A percentile compares a stretch with the other conserved stretches of the same genome.
Conservation (phyloP, 805 yeast species). For the Candida silvicultrix region DNA sequence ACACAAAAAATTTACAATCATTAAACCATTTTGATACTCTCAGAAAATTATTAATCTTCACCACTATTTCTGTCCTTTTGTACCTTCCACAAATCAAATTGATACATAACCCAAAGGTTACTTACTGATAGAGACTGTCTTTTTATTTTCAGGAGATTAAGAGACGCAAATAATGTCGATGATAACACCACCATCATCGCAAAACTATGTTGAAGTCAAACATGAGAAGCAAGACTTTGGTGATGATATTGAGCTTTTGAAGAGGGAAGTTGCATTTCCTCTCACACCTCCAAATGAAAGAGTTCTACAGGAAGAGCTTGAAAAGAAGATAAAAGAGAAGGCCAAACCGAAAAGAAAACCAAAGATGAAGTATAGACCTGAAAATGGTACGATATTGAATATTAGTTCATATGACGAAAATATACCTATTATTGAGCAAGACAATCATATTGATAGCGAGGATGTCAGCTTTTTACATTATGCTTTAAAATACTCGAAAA, state of each 20-base stretch:
- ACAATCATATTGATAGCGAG: slow-evolving; percentile 25
- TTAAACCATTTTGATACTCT: too few relatives aligned
- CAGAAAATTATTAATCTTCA: too few relatives aligned
- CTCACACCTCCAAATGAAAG: not conserved
- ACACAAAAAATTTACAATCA: too few relatives aligned
- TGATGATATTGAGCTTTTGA: not conserved
- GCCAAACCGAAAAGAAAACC: slow-evolving; percentile 32
- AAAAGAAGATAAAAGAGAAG: not conserved
- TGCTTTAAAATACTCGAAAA: slow-evolving; percentile 47
- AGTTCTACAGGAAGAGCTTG: not conserved
- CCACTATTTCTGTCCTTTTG: too few relatives aligned
- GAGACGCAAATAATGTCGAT: slow-evolving; percentile 8
- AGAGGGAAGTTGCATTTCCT: not conserved
- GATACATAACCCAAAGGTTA: too few relatives aligned
- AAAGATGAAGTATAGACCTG: slow-evolving; percentile 39
- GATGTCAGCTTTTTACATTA: slow-evolving; percentile 45
- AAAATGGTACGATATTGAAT: slow-evolving; percentile 37
- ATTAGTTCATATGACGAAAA: slow-evolving; percentile 22
- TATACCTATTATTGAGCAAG: slow-evolving; percentile 26
- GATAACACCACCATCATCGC: slow-evolving; percentile 23
- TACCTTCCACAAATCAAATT: too few relatives aligned
- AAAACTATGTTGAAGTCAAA: slow-evolving; percentile 3
- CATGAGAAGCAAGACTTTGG: not conserved
- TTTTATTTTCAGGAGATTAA: too few relatives aligned
- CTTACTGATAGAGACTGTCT: too few relatives aligned